Percentiles rank a stretch among this genome's conserved stretches.
Conservation (phyloP, 179 eudicot species). For the Heliamphora pulchella region DNA sequence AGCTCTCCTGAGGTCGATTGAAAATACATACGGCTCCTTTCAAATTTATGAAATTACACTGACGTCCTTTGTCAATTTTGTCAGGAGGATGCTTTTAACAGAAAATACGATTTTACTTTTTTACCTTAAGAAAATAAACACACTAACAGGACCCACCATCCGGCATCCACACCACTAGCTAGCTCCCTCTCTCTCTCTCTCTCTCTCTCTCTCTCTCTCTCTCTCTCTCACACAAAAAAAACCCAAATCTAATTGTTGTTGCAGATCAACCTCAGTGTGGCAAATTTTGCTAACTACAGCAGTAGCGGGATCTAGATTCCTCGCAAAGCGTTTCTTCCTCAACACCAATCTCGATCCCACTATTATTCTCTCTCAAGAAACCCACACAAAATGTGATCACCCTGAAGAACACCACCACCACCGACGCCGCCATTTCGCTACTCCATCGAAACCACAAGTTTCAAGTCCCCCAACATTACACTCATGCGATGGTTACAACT, state of each 20-base stretch:
- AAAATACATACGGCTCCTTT: no score
- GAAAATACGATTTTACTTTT: no score
- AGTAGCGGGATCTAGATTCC: constrained; percentile 56
- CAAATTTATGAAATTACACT: no score
- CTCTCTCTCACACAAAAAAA: no score
- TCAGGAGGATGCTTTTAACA: no score
- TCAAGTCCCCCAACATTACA: neutral
- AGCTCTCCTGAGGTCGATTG: no score
- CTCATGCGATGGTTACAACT: constrained; percentile 2
- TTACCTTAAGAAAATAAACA: no score
- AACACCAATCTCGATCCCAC: constrained; percentile 19
- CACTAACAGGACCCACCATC: no score
- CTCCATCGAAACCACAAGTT: neutral
- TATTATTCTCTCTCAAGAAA: neutral
- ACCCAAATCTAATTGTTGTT: neutral
- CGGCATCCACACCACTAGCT: no score
- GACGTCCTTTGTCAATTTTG: no score
- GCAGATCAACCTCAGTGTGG: constrained; percentile 41
- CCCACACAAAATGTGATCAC: constrained; percentile 4
- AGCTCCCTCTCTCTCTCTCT: no score
- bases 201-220: no score
- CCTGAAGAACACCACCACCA: neutral
- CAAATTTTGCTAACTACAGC: constrained; percentile 56
- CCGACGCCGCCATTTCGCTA: neutral
- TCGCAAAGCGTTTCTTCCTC: constrained; percentile 36